These are phyloP conservation scores for Vitellaria paradoxa DNA, from an alignment of 179 eudicot species.

Conservation along the genomic window DNA sequence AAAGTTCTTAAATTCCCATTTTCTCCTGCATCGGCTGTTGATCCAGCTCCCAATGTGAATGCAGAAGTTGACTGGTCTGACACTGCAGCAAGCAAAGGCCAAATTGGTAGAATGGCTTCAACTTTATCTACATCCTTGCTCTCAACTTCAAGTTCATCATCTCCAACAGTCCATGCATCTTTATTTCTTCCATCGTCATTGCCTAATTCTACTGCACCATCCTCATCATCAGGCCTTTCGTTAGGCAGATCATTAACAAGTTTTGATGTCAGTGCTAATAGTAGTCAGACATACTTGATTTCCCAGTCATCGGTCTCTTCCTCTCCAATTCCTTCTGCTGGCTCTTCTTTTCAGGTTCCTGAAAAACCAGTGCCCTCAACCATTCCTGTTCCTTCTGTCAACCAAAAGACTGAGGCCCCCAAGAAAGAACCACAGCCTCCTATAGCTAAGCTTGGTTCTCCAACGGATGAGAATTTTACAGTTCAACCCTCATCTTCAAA, in stretches of 20 bases:
- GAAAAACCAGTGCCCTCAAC: slow-evolving; percentile 17
- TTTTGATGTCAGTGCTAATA: slow-evolving; percentile 23
- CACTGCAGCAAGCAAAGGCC: slow-evolving; percentile 27
- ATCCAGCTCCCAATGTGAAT: slow-evolving; percentile 19
- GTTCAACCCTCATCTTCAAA: slow-evolving; percentile 26
- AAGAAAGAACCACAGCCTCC: slow-evolving; percentile 28
- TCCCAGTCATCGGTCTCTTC: slow-evolving; percentile 34
- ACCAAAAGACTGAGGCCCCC: slow-evolving; percentile 16
- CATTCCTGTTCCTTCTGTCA: slow-evolving; percentile 18
- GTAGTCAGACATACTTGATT: slow-evolving; percentile 34
- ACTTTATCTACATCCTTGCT: slow-evolving; percentile 18
- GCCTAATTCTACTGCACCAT: slow-evolving; percentile 30
- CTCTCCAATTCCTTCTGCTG: slow-evolving; percentile 23
- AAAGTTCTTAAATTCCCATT: slow-evolving; percentile 25
- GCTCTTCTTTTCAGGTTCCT: slow-evolving; percentile 22
- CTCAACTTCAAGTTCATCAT: slow-evolving; percentile 24
- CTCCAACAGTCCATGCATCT: slow-evolving; percentile 27
- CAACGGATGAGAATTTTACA: slow-evolving; percentile 17
- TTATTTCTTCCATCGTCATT: slow-evolving; percentile 24
- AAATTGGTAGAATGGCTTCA: slow-evolving; percentile 12
- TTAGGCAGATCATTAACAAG: slow-evolving; percentile 20
- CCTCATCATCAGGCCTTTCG: slow-evolving; percentile 22
- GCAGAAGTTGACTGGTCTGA: slow-evolving; percentile 23
- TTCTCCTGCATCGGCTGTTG: slow-evolving; percentile 16
- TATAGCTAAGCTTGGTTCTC: slow-evolving; percentile 27